phyloP scores from a whole-genome alignment of 305 asterid species.

The Solanum hybrid region DNA sequence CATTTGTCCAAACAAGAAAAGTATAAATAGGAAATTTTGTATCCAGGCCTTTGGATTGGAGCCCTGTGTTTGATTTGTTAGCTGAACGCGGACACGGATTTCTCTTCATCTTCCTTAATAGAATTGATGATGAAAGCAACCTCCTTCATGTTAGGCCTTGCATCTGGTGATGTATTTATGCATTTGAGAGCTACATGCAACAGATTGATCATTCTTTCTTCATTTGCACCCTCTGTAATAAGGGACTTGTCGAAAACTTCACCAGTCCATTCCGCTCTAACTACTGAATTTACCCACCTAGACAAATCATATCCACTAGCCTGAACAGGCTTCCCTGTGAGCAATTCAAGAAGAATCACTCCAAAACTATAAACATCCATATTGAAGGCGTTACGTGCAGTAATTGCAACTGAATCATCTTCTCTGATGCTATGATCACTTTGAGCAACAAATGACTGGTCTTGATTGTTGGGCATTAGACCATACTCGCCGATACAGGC shows the following conservation, averaged over 20 bases:
- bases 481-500: conserved; percentile 67
- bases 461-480: conserved; percentile 27
- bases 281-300: conserved; percentile 55
- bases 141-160: conserved; percentile 40
- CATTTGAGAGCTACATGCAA: conserved; percentile 65
- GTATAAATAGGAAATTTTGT: background rate
- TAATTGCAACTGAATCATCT: background rate
- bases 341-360: conserved; percentile 50
- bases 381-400: conserved; percentile 13
- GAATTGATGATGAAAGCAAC: conserved; percentile 40
- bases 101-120: conserved; percentile 45
- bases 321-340: conserved; percentile 54
- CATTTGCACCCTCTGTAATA: conserved; percentile 42
- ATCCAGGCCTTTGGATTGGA: background rate
- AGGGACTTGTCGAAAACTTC: conserved; percentile 57
- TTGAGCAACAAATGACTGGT: conserved; percentile 13
- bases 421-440: conserved; percentile 16
- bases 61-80: background rate
- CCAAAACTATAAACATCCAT: conserved; percentile 47
- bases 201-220: conserved; percentile 53
- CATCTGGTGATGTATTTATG: conserved; percentile 25
- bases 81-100: conserved; percentile 12
- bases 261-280: conserved; percentile 69
- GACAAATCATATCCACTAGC: conserved; percentile 48
- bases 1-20: background rate